Evolutionary conservation across 116 monocot species (phyloP).

Genomic region (Phalaenopsis hybrid): DNA sequence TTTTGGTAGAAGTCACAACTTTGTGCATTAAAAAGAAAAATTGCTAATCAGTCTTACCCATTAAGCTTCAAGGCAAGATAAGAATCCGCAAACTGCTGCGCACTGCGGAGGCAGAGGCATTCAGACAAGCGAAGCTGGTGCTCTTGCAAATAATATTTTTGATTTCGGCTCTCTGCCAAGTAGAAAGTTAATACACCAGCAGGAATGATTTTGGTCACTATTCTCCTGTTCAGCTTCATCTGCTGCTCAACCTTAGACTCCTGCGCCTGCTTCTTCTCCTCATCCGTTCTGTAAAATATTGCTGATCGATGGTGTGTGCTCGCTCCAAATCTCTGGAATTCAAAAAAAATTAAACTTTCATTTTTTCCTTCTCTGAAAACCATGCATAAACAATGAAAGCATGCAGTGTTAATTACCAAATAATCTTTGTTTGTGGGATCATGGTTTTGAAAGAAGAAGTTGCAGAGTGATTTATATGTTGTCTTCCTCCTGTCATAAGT

Average conservation of each 20-base stretch:
- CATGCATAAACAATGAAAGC: background rate
- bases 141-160: conserved; percentile 40
- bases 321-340: conserved; percentile 24
- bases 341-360: too few relatives aligned
- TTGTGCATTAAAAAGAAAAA: too few relatives aligned
- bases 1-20: too few relatives aligned
- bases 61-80: conserved; percentile 46
- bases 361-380: too few relatives aligned
- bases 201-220: conserved; percentile 34
- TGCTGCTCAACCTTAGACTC: conserved; percentile 38
- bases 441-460: conserved; percentile 41
- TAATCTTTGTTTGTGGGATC: conserved; percentile 45
- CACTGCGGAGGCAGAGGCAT: conserved; percentile 28
- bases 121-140: conserved; percentile 22
- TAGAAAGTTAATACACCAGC: conserved; percentile 11
- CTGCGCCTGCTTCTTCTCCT: conserved; percentile 37
- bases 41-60: conserved; percentile 16
- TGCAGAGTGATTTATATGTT: conserved; percentile 28
- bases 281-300: conserved; percentile 40
- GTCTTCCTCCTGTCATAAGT: conserved; percentile 27
- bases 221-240: conserved; percentile 44
- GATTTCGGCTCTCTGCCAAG: conserved; percentile 33
- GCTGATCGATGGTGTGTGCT: conserved; percentile 35
- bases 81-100: conserved; percentile 38
- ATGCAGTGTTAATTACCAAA: conserved; percentile 19